phyloP scores from a whole-genome alignment of 2,329 filamentous ascomycete genomes.

The Xylaria sp. region DNA sequence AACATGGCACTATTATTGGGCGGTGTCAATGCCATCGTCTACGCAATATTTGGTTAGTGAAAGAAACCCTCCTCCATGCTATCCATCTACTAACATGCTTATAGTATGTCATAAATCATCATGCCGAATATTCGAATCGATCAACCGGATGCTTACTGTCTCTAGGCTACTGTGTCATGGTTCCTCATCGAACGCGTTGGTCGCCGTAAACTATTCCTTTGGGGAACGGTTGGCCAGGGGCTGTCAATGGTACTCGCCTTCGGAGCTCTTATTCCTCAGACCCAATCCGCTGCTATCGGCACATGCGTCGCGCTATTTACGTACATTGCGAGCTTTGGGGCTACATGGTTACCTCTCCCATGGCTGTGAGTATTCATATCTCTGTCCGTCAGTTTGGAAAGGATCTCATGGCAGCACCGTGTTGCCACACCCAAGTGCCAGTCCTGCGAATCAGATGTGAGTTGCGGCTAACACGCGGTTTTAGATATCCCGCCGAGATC shows the following conservation, averaged over 20 bases:
- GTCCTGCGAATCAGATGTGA: background rate
- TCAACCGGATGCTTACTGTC: slow-evolving; percentile 18
- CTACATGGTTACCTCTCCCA: slow-evolving; percentile 71
- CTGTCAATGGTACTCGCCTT: slow-evolving; percentile 71
- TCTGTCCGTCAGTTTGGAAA: background rate
- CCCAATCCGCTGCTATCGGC: slow-evolving; percentile 70
- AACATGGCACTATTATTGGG: slow-evolving; percentile 65
- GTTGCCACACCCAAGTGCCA: background rate
- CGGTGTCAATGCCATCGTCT: slow-evolving; percentile 68
- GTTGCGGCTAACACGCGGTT: slow-evolving; percentile 4
- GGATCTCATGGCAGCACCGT: background rate
- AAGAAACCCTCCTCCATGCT: background rate
- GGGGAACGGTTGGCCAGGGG: slow-evolving; percentile 59
- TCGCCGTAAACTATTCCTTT: slow-evolving; percentile 59
- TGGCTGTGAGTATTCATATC: slow-evolving; percentile 56
- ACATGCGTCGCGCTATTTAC: slow-evolving; percentile 75
- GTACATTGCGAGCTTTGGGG: slow-evolving; percentile 76
- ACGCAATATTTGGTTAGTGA: slow-evolving; percentile 63
- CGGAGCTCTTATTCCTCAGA: slow-evolving; percentile 73
- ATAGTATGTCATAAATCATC: slow-evolving; percentile 29
- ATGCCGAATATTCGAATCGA: background rate
- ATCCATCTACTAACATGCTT: slow-evolving; percentile 22
- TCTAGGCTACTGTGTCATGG: slow-evolving; percentile 61
- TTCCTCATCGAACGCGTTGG: slow-evolving; percentile 62
- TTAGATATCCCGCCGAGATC: slow-evolving; percentile 63